These are phyloP conservation scores for Eucalyptus melliodora DNA, from an alignment of 345 rosid genomes.

Conservation along the genomic window DNA sequence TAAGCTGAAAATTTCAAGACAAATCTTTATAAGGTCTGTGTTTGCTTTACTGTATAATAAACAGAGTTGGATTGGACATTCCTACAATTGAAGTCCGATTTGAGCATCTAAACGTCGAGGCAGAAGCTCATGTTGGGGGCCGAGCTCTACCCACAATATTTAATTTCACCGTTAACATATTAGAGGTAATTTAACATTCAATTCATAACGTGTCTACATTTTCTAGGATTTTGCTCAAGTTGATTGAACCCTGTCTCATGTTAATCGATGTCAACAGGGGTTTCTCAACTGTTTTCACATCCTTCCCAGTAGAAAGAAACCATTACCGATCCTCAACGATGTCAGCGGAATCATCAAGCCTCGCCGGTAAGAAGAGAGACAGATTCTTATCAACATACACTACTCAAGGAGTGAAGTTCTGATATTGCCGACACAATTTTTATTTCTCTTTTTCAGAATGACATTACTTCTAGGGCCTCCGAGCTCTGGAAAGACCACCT, in stretches of 20 bases:
- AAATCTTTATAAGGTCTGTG: not conserved
- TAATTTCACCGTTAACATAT: slow-evolving; percentile 30
- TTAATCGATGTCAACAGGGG: slow-evolving; percentile 10
- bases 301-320: slow-evolving; percentile 38
- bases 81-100: slow-evolving; percentile 88
- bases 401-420: not conserved
- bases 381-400: not conserved
- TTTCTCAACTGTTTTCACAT: slow-evolving; percentile 25
- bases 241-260: not conserved
- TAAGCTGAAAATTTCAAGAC: not conserved
- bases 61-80: slow-evolving; percentile 77
- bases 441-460: slow-evolving; percentile 18
- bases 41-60: not conserved
- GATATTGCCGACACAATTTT: not conserved
- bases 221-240: not conserved
- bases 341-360: slow-evolving; percentile 55
- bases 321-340: slow-evolving; percentile 25
- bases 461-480: slow-evolving; percentile 57
- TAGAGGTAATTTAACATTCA: slow-evolving; percentile 19
- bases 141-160: slow-evolving; percentile 53
- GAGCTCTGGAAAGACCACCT: slow-evolving; percentile 47
- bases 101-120: slow-evolving; percentile 55
- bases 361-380: slow-evolving; percentile 3
- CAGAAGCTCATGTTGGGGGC: slow-evolving; percentile 49
- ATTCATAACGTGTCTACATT: not conserved